Percentiles rank a stretch among this genome's conserved stretches.
These are phyloP conservation scores for Saccharomycopsis microspora DNA, from an alignment of 805 yeast genomes.

Conservation along the genomic window DNA sequence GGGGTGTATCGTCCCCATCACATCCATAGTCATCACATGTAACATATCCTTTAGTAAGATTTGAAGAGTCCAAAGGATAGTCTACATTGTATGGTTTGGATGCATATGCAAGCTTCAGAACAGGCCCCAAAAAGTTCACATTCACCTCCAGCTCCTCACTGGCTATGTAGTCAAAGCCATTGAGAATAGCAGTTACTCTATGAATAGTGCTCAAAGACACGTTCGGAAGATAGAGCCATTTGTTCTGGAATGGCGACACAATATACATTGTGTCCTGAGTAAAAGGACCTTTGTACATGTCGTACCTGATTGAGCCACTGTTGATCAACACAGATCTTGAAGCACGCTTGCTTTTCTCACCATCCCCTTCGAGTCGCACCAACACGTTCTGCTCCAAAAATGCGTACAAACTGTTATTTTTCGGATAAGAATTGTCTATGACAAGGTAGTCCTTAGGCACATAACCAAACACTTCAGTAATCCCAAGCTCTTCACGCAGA, in stretches of 20 bases:
- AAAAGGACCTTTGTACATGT: constrained; percentile 73
- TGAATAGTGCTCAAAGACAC: constrained; percentile 50
- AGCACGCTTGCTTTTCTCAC: constrained; percentile 19
- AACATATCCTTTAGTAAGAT: constrained; percentile 54
- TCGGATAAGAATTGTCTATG: constrained; percentile 53
- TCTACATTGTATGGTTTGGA: constrained; percentile 9
- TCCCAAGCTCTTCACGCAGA: constrained; percentile 35
- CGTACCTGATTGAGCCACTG: constrained; percentile 84
- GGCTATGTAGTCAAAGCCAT: constrained; percentile 38
- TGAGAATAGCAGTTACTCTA: constrained; percentile 42
- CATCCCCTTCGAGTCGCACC: constrained; percentile 28
- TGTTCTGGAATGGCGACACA: constrained; percentile 75
- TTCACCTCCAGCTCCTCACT: neutral
- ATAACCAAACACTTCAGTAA: constrained; percentile 48
- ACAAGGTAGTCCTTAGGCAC: constrained; percentile 60
- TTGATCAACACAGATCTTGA: constrained; percentile 55
- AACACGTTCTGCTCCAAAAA: constrained; percentile 49
- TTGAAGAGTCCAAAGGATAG: constrained; percentile 10
- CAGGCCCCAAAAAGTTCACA: constrained; percentile 3
- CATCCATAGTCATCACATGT: constrained; percentile 78
- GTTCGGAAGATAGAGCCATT: constrained; percentile 55
- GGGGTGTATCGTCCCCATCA: constrained; percentile 80
- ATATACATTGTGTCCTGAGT: constrained; percentile 72
- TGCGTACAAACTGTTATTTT: constrained; percentile 44
- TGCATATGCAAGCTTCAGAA: constrained; percentile 16